These are phyloP conservation scores for Citrullus colocynthis DNA, from an alignment of 306 rosid species.

Conservation along the genomic window DNA sequence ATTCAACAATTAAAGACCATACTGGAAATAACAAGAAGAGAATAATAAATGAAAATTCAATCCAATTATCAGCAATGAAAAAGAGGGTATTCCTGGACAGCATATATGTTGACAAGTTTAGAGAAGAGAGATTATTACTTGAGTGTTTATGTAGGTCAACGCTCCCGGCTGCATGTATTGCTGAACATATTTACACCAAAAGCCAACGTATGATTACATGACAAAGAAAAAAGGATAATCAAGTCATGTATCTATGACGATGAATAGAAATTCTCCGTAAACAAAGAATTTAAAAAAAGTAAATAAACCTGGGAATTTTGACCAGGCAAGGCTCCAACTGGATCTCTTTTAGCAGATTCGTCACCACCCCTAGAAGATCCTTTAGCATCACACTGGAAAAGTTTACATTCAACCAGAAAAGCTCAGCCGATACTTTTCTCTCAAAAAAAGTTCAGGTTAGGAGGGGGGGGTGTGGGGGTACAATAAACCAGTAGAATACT, in stretches of 20 bases:
- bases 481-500: conserved; percentile 7
- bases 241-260: neutral
- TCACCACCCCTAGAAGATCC: conserved; percentile 75
- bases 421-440: conserved; percentile 6
- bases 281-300: conserved; percentile 1
- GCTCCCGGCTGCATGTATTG: conserved; percentile 65
- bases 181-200: conserved; percentile 18
- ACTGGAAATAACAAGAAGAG: neutral
- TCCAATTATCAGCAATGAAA: conserved; percentile 2
- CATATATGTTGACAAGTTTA: neutral
- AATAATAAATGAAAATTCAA: neutral
- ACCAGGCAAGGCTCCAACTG: conserved; percentile 32
- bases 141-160: conserved; percentile 43
- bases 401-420: conserved; percentile 16
- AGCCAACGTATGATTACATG: neutral
- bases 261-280: neutral
- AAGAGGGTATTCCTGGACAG: neutral
- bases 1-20: neutral
- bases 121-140: conserved; percentile 37
- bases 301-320: conserved; percentile 61
- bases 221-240: conserved; percentile 9
- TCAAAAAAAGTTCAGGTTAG: neutral
- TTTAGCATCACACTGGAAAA: conserved; percentile 70
- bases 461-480: neutral
- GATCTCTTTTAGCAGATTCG: conserved; percentile 55